phyloP scores from a whole-genome alignment of 2,329 filamentous ascomycete species.

The Monilinia vaccinii-corymbosi region DNA sequence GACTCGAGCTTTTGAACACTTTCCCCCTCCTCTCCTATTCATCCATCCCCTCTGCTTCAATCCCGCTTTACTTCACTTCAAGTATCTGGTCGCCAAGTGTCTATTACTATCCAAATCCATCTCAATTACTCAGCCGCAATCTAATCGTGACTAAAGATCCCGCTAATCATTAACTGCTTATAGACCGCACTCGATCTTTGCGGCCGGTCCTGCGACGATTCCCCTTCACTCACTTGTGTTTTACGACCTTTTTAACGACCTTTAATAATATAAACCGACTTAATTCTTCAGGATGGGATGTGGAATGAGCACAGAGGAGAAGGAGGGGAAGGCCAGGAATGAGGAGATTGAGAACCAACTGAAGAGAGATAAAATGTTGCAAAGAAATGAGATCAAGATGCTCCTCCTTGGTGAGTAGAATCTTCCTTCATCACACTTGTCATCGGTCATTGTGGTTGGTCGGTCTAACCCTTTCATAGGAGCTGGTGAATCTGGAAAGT shows the following conservation, averaged over 20 bases:
- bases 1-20: neutral
- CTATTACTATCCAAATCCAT: neutral
- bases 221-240: neutral
- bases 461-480: conserved; percentile 15
- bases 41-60: neutral
- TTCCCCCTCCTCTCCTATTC: neutral
- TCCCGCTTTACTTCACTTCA: neutral
- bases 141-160: neutral
- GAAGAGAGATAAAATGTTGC: conserved; percentile 97
- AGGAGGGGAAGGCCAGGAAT: conserved; percentile 99
- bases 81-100: neutral
- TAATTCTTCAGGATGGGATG: conserved; percentile 80
- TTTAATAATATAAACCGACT: conserved; percentile 1
- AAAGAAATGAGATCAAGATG: conserved; percentile 99
- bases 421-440: neutral
- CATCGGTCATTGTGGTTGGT: neutral
- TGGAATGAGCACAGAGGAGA: conserved; percentile 99
- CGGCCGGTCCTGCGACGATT: conserved; percentile 10
- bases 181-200: conserved; percentile 54
- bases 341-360: conserved; percentile 99
- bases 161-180: conserved; percentile 5
- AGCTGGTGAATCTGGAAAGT: conserved; percentile 96
- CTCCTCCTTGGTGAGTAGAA: conserved; percentile 77
- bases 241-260: conserved; percentile 10
- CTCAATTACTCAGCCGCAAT: neutral